Conservation (phyloP, 1,139 yeast genomes). For the Pichia sp. region DNA sequence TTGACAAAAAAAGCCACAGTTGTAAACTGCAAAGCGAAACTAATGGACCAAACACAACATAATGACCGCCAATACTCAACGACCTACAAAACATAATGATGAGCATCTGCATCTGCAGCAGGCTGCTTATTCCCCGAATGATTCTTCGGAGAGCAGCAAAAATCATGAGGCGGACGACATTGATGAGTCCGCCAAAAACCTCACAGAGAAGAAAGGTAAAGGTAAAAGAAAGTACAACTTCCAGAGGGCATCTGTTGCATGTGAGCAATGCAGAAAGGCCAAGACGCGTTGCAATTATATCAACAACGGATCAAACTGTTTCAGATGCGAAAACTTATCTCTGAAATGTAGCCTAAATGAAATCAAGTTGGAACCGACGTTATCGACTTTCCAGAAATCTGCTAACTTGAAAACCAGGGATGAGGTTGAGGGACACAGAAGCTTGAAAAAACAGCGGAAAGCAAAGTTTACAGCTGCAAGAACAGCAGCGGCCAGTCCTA, state of each 20-base stretch:
- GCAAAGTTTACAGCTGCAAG: neutral
- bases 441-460: slow-evolving; percentile 1
- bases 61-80: neutral
- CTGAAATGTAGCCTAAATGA: slow-evolving; percentile 22
- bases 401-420: slow-evolving; percentile 11
- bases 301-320: slow-evolving; percentile 22
- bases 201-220: neutral
- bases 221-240: slow-evolving; percentile 20
- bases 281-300: slow-evolving; percentile 27
- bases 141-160: neutral
- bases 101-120: neutral
- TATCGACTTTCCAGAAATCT: slow-evolving; percentile 14
- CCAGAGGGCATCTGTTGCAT: slow-evolving; percentile 25
- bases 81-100: neutral
- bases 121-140: neutral
- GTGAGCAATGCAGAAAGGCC: slow-evolving; percentile 25
- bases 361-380: slow-evolving; percentile 3
- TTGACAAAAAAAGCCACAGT: neutral
- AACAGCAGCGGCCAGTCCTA: neutral
- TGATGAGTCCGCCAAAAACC: neutral
- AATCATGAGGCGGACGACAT: neutral
- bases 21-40: neutral
- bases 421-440: neutral
- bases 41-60: too few relatives aligned
- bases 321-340: slow-evolving; percentile 26